These are phyloP conservation scores for Taphrina populina DNA, from an alignment of 1,139 yeast species.

Conservation along the genomic window DNA sequence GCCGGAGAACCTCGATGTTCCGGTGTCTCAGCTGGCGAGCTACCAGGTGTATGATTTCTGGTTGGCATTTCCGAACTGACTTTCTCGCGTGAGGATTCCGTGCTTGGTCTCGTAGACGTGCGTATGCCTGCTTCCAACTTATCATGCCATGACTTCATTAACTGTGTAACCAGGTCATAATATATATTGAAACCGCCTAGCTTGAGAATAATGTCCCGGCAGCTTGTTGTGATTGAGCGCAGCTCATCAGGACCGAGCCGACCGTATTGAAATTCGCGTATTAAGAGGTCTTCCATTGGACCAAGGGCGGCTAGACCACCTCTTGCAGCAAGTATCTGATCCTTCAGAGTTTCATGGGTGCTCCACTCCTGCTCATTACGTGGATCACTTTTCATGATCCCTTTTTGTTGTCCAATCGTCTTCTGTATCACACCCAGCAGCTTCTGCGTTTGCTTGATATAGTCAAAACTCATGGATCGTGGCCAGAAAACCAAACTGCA, in stretches of 20 bases:
- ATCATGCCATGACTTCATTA: slow-evolving; percentile 11
- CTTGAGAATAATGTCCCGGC: slow-evolving; percentile 25
- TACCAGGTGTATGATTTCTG: background rate
- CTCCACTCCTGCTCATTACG: slow-evolving; percentile 24
- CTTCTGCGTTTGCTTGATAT: slow-evolving; percentile 13
- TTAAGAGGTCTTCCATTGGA: slow-evolving; percentile 20
- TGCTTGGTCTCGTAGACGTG: background rate
- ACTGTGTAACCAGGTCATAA: slow-evolving; percentile 24
- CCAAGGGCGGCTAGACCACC: slow-evolving; percentile 30
- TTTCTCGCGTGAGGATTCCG: background rate
- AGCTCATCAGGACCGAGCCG: slow-evolving; percentile 33
- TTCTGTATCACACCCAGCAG: slow-evolving; percentile 17
- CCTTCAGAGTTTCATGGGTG: slow-evolving; percentile 23
- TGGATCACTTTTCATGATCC: slow-evolving; percentile 31
- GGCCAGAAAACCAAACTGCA: slow-evolving; percentile 35
- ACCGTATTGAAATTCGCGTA: slow-evolving; percentile 34
- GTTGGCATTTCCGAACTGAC: background rate
- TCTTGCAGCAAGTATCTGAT: slow-evolving; percentile 12
- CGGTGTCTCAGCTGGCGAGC: background rate
- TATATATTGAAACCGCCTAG: slow-evolving; percentile 30
- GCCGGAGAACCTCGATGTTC: background rate
- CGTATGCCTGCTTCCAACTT: background rate
- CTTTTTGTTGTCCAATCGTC: slow-evolving; percentile 20
- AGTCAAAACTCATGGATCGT: slow-evolving; percentile 34
- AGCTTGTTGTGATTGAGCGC: slow-evolving; percentile 9